A percentile compares a stretch with the other conserved stretches of the same genome.
phyloP scores from a whole-genome alignment of 805 yeast species.

The Starmerella etchellsii region DNA sequence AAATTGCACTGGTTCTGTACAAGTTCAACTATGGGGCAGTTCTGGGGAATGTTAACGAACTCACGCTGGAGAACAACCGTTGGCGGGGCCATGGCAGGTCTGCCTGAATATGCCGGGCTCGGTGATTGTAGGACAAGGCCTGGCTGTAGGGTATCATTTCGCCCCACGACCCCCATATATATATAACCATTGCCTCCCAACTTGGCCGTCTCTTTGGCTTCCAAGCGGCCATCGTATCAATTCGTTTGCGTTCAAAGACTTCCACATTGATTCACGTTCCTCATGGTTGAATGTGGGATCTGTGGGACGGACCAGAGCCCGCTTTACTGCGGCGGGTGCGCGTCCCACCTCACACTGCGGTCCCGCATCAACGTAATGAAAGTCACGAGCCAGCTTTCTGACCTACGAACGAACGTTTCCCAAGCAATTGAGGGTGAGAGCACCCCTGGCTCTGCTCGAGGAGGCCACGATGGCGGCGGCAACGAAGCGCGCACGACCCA shows the following conservation, averaged over 20 bases:
- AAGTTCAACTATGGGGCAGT: conserved; percentile 12
- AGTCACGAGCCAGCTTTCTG: conserved; percentile 15
- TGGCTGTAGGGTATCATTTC: no score
- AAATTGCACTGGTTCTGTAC: conserved; percentile 16
- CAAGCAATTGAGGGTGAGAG: conserved; percentile 7
- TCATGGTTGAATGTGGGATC: conserved; percentile 19
- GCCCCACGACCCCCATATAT: no score
- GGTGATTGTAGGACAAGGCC: no score
- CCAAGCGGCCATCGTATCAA: no score
- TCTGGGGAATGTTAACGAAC: conserved; percentile 5
- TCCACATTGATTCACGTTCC: no score
- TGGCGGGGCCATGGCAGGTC: conserved; percentile 16
- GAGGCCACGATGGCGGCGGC: neutral
- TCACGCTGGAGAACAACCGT: conserved; percentile 8
- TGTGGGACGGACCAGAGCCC: conserved; percentile 18
- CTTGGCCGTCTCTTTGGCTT: no score
- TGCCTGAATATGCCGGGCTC: neutral
- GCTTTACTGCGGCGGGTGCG: conserved; percentile 22
- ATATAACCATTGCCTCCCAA: no score
- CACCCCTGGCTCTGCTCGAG: neutral
- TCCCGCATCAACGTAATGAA: conserved; percentile 21
- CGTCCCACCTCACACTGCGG: conserved; percentile 15
- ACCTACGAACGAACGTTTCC: conserved; percentile 11
- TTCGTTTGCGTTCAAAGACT: no score
- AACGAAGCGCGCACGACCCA: conserved; percentile 15